Evolutionary conservation across 495 filamentous ascomycete species (phyloP), one percentile per base, ranked within the genome.

Genomic region (Chaetomidium leptoderma): DNA sequence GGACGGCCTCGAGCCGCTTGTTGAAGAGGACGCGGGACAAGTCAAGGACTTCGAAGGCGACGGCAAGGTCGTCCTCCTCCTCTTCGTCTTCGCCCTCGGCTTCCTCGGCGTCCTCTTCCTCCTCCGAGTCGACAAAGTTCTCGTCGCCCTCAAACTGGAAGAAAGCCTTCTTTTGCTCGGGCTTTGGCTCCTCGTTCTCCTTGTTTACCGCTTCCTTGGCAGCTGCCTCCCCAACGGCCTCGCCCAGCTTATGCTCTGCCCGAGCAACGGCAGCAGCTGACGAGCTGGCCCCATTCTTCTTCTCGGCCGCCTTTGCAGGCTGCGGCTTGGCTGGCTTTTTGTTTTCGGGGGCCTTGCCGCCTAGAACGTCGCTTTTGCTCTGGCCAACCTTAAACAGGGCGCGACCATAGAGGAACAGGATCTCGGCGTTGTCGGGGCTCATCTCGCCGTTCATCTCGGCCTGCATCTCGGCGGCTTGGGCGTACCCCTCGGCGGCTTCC

Each of bases 111-210:
- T 61, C 74, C 17, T 74, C 75, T 35, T 79, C 79, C 29, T 85
- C 87, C 27, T 91, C 90, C 1, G 85, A 86, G 46, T 90, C 87
- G 35, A 89, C 90, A 72, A 87, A 96, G 65, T 95, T 91, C 70
- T 96, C 92, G 62, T 97, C 93, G 42, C 95, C 95, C 1, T 85
- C 88, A 64, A 97, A 95, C 59, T 93, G 88, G 70, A 98, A 97
- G 49, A 87, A 82, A 1, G 89, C 81, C 70, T 91, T 92, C 58
- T 76, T 81, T n/a, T 42, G 36, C 57, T 66, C 66, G 6, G 51
- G 27, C 16, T 23, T 36, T 39, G 67, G 69, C 44, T 70, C 72
- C 29, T 75, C 70, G 57, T 77, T 73, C 53, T 48, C 71, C 17
- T 78, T 72, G 50, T 30, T 23, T 11, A 16, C 44, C n/a, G 43